Conservation (phyloP, 2,329 filamentous ascomycete species). For the Rhynchosporium secalis region DNA sequence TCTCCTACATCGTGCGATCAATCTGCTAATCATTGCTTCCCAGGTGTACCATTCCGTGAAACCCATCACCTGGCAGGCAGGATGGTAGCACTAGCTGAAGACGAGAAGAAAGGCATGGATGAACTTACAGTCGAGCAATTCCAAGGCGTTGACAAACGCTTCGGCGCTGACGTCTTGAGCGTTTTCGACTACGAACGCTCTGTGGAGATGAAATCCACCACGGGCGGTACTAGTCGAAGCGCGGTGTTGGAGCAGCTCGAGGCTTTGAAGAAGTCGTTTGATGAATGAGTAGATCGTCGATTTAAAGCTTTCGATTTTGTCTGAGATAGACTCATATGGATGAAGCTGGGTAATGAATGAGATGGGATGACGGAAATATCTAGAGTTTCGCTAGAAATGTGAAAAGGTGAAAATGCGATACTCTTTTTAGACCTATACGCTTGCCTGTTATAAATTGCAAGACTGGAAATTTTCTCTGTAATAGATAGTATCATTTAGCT, state of each 20-base stretch:
- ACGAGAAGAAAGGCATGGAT: constrained; percentile 68
- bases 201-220: constrained; percentile 75
- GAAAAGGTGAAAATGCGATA: neutral
- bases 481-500: neutral
- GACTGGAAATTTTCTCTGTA: too few relatives aligned
- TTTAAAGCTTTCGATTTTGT: neutral
- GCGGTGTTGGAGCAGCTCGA: constrained; percentile 64
- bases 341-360: neutral
- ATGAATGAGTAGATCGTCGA: neutral
- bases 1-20: neutral
- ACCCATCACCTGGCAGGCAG: constrained; percentile 76
- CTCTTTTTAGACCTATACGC: too few relatives aligned
- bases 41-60: constrained; percentile 75
- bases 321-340: neutral
- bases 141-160: constrained; percentile 65
- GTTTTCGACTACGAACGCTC: constrained; percentile 80
- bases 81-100: constrained; percentile 63
- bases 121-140: constrained; percentile 66
- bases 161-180: constrained; percentile 68
- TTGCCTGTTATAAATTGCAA: too few relatives aligned
- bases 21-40: constrained; percentile 49
- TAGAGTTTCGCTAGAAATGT: neutral
- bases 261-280: constrained; percentile 44
- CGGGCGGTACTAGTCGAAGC: constrained; percentile 76
- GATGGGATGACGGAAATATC: neutral